Percentiles rank a stretch among this genome's conserved stretches.
Evolutionary conservation across 2,329 filamentous ascomycete genomes (phyloP).

Genomic region (Huntiella savannae): DNA sequence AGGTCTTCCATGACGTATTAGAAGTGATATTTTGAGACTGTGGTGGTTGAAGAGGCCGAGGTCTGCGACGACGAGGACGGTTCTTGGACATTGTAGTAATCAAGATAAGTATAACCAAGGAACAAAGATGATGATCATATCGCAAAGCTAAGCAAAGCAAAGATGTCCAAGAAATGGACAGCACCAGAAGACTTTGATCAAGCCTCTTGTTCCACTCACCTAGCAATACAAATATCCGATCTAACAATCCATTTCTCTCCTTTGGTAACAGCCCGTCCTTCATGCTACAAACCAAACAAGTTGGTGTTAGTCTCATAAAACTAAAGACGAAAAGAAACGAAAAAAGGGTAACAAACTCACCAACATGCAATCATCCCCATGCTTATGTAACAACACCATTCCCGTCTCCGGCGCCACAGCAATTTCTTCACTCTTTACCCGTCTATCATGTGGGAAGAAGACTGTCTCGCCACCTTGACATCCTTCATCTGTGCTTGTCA

Average conservation of each 20-base stretch:
- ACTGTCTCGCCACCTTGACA: conserved; percentile 78
- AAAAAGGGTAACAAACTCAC: conserved; percentile 22
- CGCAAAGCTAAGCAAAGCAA: too few relatives aligned
- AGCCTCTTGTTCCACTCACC: background rate
- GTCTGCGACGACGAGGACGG: too few relatives aligned
- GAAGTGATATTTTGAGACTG: too few relatives aligned
- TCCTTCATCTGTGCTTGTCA: conserved; percentile 55
- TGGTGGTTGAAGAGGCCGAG: too few relatives aligned
- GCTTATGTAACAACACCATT: conserved; percentile 69
- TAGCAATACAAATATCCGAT: conserved; percentile 53
- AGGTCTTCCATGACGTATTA: too few relatives aligned
- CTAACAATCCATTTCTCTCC: conserved; percentile 87
- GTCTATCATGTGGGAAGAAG: conserved; percentile 58
- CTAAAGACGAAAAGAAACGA: conserved; percentile 5
- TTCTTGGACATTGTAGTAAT: too few relatives aligned
- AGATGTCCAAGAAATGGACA: too few relatives aligned
- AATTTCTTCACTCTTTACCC: conserved; percentile 42
- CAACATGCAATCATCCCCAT: conserved; percentile 74
- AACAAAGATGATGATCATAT: too few relatives aligned
- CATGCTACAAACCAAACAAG: conserved; percentile 34
- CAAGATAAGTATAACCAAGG: too few relatives aligned
- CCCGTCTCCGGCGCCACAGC: conserved; percentile 62
- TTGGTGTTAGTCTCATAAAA: conserved; percentile 4
- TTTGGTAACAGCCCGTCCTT: conserved; percentile 56
- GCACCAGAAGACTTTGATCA: too few relatives aligned